These are phyloP conservation scores for Pichia thaimueangensis DNA, from an alignment of 805 yeast species.

Conservation along the genomic window DNA sequence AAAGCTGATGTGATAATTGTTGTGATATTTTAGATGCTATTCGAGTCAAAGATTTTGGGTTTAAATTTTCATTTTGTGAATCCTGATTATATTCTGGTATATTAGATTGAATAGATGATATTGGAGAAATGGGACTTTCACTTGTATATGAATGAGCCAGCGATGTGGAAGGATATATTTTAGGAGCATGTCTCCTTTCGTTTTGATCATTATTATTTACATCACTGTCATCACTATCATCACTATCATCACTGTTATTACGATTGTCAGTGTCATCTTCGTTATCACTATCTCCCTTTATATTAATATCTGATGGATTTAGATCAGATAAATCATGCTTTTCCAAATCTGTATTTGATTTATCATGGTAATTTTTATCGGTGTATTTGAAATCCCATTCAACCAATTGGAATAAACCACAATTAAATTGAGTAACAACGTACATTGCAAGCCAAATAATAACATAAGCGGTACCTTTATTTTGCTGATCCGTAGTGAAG, in stretches of 20 bases:
- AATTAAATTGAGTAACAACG: slow-evolving; percentile 44
- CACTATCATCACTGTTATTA: neutral
- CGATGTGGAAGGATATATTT: neutral
- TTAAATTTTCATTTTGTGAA: neutral
- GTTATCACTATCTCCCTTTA: neutral
- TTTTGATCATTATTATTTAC: neutral
- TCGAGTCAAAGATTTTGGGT: slow-evolving; percentile 7
- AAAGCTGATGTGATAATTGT: too few relatives aligned
- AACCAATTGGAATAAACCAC: slow-evolving; percentile 44
- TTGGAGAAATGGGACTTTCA: slow-evolving; percentile 11
- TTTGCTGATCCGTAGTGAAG: slow-evolving; percentile 28
- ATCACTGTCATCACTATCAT: neutral
- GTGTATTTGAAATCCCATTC: slow-evolving; percentile 43
- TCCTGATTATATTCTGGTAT: neutral
- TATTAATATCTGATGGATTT: too few relatives aligned
- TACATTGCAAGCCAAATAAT: slow-evolving; percentile 51
- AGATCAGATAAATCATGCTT: too few relatives aligned
- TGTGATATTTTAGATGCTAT: slow-evolving; percentile 6
- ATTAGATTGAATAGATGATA: slow-evolving; percentile 8
- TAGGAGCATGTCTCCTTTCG: too few relatives aligned
- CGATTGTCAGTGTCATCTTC: neutral
- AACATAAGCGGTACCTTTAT: slow-evolving; percentile 48
- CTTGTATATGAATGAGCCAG: neutral
- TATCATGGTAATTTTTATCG: slow-evolving; percentile 2
- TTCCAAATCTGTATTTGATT: slow-evolving; percentile 7